A percentile compares a stretch with the other conserved stretches of the same genome.
phyloP scores from a whole-genome alignment of 1,284 basidiomycete species.

The Cryptococcus depauperatus region DNA sequence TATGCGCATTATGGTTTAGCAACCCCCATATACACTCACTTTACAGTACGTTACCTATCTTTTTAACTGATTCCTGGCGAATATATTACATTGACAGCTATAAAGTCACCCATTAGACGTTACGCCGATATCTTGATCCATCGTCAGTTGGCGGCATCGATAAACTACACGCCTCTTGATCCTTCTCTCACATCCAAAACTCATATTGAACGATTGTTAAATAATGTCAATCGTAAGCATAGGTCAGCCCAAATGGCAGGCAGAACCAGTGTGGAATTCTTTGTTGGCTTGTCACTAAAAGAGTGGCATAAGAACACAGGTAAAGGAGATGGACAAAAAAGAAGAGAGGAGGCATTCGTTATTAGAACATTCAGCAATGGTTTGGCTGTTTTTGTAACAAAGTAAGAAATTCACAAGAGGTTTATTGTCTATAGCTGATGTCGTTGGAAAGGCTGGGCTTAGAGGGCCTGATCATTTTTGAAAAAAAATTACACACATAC shows the following conservation, averaged over 20 bases:
- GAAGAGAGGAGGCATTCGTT: slow-evolving; percentile 81
- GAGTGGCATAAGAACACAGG: slow-evolving; percentile 49
- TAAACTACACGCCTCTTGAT: slow-evolving; percentile 75
- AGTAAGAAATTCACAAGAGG: slow-evolving; percentile 52
- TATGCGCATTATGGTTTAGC: slow-evolving; percentile 97
- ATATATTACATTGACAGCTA: neutral
- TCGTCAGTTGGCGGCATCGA: slow-evolving; percentile 85
- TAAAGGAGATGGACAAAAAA: slow-evolving; percentile 19
- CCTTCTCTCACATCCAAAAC: slow-evolving; percentile 78
- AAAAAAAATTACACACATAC: slow-evolving; percentile 68
- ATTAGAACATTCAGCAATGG: slow-evolving; percentile 93
- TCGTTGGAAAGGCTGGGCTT: slow-evolving; percentile 65
- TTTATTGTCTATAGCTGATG: neutral
- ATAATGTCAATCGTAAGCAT: slow-evolving; percentile 85
- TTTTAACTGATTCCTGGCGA: neutral
- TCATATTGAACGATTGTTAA: slow-evolving; percentile 79
- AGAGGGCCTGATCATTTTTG: slow-evolving; percentile 89
- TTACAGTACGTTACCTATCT: slow-evolving; percentile 58
- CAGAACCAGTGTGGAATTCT: slow-evolving; percentile 92
- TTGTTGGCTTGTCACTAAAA: slow-evolving; percentile 86
- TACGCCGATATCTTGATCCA: slow-evolving; percentile 96
- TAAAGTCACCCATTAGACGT: slow-evolving; percentile 71
- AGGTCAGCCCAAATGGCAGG: slow-evolving; percentile 95
- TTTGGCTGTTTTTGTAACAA: slow-evolving; percentile 86
- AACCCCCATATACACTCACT: slow-evolving; percentile 95